Conservation (phyloP, 352 stramenopile species). For the Globisporangium canariense region DNA sequence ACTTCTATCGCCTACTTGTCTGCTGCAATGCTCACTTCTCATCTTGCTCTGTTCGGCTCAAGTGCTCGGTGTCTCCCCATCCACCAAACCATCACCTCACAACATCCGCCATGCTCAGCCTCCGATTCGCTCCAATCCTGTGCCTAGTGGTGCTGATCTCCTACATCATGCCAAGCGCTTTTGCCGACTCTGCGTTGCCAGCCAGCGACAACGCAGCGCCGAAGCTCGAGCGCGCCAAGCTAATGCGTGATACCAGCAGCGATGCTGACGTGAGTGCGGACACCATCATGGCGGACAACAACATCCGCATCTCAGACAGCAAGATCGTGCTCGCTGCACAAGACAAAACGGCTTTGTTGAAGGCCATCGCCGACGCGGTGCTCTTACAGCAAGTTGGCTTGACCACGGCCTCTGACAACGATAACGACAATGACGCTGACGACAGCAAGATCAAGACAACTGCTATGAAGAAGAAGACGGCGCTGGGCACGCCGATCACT, state of each 20-base stretch:
- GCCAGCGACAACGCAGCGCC: neutral
- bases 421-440: neutral
- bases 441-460: neutral
- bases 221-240: neutral
- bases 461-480: neutral
- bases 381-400: neutral
- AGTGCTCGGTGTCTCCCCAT: neutral
- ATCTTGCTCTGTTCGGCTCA: neutral
- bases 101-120: neutral
- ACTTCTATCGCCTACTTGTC: neutral
- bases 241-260: neutral
- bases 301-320: constrained; percentile 6
- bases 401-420: neutral
- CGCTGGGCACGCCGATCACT: neutral
- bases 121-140: neutral
- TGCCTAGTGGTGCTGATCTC: neutral
- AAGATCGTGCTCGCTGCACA: constrained; percentile 3
- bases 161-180: neutral
- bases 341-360: neutral
- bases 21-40: neutral
- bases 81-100: neutral
- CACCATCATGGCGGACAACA: constrained; percentile 4
- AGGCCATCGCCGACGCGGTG: constrained; percentile 7
- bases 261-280: neutral
- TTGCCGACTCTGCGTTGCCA: neutral